Conservation (phyloP, 2,329 filamentous ascomycete species). For the Aspergillus puulaauensis region DNA sequence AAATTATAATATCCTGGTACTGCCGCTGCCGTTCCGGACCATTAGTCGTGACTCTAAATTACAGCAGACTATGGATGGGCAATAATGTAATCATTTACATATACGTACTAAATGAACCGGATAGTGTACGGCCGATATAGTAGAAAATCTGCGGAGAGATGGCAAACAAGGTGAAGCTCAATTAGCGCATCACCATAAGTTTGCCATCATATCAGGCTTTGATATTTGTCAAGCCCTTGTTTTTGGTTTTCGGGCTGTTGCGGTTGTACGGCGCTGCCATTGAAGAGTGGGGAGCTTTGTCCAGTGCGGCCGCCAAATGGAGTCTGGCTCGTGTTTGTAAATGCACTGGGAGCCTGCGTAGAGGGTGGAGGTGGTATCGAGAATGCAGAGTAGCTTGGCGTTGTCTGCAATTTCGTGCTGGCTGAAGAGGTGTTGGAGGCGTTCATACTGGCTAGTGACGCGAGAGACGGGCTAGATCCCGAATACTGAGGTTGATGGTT, state of each 20-base stretch:
- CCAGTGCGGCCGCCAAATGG: constrained; percentile 16
- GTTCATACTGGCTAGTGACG: constrained; percentile 27
- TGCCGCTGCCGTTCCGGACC: neutral
- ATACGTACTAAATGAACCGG: neutral
- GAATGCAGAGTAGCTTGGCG: constrained; percentile 36
- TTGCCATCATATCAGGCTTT: constrained; percentile 51
- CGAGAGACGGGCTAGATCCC: constrained; percentile 20
- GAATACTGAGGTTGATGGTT: constrained; percentile 15
- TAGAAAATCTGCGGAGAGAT: constrained; percentile 4
- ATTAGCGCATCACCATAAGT: neutral
- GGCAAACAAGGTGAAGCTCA: constrained; percentile 1
- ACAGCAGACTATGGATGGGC: constrained; percentile 1
- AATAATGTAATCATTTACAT: constrained; percentile 14
- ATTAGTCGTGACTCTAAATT: neutral
- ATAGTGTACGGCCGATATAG: neutral
- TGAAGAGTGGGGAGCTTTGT: constrained; percentile 24
- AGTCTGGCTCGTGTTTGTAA: constrained; percentile 19
- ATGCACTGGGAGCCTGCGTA: constrained; percentile 17
- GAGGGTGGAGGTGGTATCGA: constrained; percentile 44
- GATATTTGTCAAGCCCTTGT: constrained; percentile 55
- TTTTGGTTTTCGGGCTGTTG: constrained; percentile 29
- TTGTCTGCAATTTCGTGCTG: constrained; percentile 17
- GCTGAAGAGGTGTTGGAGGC: constrained; percentile 17
- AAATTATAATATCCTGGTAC: neutral
- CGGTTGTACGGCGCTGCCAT: constrained; percentile 21